Base-by-base conservation (phyloP, 805 yeast genomes). In the Pichia exigua region DNA sequence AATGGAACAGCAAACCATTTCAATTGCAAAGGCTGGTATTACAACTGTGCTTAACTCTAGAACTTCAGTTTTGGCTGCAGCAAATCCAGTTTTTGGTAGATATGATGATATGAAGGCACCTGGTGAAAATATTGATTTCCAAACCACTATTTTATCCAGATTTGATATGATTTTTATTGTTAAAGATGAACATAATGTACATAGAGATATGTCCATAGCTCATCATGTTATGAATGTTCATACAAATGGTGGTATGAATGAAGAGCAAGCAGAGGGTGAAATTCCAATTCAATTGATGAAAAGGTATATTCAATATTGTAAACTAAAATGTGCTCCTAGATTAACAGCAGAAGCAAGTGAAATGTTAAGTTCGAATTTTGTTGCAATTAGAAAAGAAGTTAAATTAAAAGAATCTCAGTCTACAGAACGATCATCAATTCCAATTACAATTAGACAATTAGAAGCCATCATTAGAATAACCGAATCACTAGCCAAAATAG, bases 1-100 rank as follows among this genome's bases (percentile, higher is more conserved):
- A 13, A 94, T 94, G 99, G 99, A 94, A 73, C 99, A 94, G 70
- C 99, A 94, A 70, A 94, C 99, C 0, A 94, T 94, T 54, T 92
- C 98, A 15, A 91, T 94, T 66, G 99, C 99, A 32, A 94, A 94
- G 68, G 99, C 99, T 11, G 99, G 99, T 67, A 94, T 94, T 60
- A 94, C 98, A 2, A 94, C 99, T 0, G 91, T 94, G 51, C 76
- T 94, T 60, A 94, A 94, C 69, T 94, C 99, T 3, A 79, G 99
- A 70, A 94, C 99, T 0, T 84, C 96, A 38, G 99, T 94, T 4
- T 74, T 94, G 45, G 99, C 99, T 0, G 99, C 99, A 24, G 99
- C 99, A 9, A 94, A 94, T 69, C 99, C 99, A 4, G 82, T 90
- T 42, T 94, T 86, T 67, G 99, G 99, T 54, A 79, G 98, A 57